Evolutionary conservation across 1,284 basidiomycete genomes (phyloP).

Genomic region (Naganishia sp.): DNA sequence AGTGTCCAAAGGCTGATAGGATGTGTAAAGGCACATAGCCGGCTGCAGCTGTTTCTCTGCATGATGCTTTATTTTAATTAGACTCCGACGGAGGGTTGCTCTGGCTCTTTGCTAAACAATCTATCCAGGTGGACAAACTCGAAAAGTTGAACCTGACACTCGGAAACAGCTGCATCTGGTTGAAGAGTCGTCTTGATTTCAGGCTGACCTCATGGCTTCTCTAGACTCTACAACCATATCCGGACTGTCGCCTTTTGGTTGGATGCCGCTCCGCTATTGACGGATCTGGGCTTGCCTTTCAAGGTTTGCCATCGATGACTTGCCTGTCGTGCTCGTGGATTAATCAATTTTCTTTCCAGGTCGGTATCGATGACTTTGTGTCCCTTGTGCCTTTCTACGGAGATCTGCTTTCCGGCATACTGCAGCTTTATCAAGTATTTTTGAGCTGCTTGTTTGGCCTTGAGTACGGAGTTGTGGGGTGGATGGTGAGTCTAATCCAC

Average conservation of each 20-base stretch:
- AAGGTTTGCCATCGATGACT: conserved; percentile 37
- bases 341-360: conserved; percentile 34
- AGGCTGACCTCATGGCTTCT: conserved; percentile 6
- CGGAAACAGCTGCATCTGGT: conserved; percentile 7
- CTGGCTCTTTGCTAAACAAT: conserved; percentile 29
- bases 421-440: conserved; percentile 53
- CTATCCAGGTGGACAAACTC: conserved; percentile 23
- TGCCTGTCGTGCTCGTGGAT: neutral
- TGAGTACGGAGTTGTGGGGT: conserved; percentile 39
- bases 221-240: conserved; percentile 52
- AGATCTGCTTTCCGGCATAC: conserved; percentile 48
- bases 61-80: conserved; percentile 42
- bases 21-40: neutral
- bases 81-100: conserved; percentile 38
- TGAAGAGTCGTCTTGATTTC: neutral
- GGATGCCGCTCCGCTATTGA: conserved; percentile 52
- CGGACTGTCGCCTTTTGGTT: conserved; percentile 52
- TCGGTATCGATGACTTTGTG: conserved; percentile 54
- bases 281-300: conserved; percentile 53
- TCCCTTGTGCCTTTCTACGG: conserved; percentile 53
- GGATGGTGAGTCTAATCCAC: conserved; percentile 47
- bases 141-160: conserved; percentile 18
- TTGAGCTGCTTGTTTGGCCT: conserved; percentile 51
- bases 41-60: conserved; percentile 24
- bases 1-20: conserved; percentile 33